These are phyloP conservation scores for Jatropha podagrica DNA, from an alignment of 441 rosid species.

Conservation along the genomic window DNA sequence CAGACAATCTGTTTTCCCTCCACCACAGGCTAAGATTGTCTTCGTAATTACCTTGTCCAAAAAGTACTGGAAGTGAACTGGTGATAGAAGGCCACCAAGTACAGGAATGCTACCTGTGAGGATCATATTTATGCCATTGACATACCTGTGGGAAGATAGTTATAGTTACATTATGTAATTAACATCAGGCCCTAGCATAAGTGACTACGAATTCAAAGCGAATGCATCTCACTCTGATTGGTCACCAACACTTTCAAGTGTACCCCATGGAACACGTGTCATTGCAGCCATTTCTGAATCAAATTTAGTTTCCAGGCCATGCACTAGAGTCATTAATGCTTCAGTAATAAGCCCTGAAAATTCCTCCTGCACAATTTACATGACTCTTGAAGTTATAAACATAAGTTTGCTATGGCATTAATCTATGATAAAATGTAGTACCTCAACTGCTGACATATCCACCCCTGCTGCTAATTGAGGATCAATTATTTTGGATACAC, in stretches of 20 bases:
- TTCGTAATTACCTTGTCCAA: slow-evolving; percentile 81
- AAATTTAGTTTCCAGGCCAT: slow-evolving; percentile 94
- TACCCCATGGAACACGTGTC: slow-evolving; percentile 97
- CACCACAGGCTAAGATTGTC: not conserved
- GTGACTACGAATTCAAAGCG: slow-evolving; percentile 12
- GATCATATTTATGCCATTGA: slow-evolving; percentile 78
- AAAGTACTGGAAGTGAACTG: slow-evolving; percentile 91
- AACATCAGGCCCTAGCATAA: slow-evolving; percentile 9
- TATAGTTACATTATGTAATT: slow-evolving; percentile 19
- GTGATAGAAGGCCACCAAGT: slow-evolving; percentile 85
- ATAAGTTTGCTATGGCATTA: slow-evolving; percentile 21
- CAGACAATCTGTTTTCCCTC: not conserved
- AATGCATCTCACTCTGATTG: slow-evolving; percentile 77
- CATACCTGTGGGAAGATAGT: slow-evolving; percentile 67
- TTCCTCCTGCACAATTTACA: slow-evolving; percentile 71
- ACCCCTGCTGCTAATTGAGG: slow-evolving; percentile 78
- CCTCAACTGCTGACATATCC: slow-evolving; percentile 93
- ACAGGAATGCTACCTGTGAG: slow-evolving; percentile 80
- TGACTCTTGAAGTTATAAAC: slow-evolving; percentile 25
- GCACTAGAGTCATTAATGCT: slow-evolving; percentile 88
- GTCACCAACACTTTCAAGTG: slow-evolving; percentile 98
- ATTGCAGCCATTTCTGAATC: slow-evolving; percentile 96
- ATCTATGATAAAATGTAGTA: slow-evolving; percentile 32
- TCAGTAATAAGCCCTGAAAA: slow-evolving; percentile 92
- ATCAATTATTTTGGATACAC: slow-evolving; percentile 90